A percentile compares a stretch with the other conserved stretches of the same genome.
These are phyloP conservation scores for Solanum dulcamara DNA, from an alignment of 257 asterid species.

Conservation along the genomic window DNA sequence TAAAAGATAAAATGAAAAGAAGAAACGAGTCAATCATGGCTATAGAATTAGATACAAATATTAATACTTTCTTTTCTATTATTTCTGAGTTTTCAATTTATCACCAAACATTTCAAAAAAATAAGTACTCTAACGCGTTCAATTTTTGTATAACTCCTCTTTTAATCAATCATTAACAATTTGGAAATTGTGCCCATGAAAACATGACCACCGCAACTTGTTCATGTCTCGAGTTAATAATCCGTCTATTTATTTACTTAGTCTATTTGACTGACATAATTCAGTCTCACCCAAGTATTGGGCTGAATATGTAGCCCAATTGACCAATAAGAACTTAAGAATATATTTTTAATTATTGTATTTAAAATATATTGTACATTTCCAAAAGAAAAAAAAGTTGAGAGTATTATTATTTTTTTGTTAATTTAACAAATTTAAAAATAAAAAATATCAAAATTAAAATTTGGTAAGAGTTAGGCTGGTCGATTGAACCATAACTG, in stretches of 20 bases:
- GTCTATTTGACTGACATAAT: not conserved
- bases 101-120: not conserved
- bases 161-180: not conserved
- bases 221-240: not conserved
- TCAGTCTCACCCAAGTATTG: no score
- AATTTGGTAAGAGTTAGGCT: not conserved
- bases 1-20: not conserved
- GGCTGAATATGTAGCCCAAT: not conserved
- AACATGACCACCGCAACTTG: not conserved
- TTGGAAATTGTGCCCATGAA: not conserved
- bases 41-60: not conserved
- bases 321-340: no score
- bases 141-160: not conserved
- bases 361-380: not conserved
- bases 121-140: not conserved
- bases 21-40: not conserved
- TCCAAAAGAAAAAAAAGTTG: accelerated
- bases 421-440: not conserved
- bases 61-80: not conserved
- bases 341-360: not conserved
- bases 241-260: not conserved
- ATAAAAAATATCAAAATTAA: not conserved
- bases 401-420: not conserved
- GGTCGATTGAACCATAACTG: not conserved
- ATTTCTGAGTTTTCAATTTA: not conserved